phyloP scores from a whole-genome alignment of 192 early-diverging fungal species.

The Diversispora eburnea region DNA sequence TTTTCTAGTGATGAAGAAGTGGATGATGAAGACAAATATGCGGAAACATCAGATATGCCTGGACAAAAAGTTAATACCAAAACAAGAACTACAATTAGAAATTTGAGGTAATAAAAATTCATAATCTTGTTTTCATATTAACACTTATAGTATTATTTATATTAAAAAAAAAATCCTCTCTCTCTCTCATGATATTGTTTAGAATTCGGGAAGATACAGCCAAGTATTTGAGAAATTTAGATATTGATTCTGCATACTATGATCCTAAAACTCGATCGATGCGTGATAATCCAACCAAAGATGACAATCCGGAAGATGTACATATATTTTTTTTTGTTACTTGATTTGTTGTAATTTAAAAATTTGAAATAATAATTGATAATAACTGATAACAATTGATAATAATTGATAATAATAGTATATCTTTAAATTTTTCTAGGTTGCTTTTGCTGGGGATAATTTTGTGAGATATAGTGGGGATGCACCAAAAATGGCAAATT shows the following conservation, averaged over 20 bases:
- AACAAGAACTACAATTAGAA: slow-evolving; percentile 89
- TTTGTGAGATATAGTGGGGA: slow-evolving; percentile 88
- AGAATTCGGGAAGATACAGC: slow-evolving; percentile 98
- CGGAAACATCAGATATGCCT: slow-evolving; percentile 78
- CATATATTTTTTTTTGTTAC: too few relatives aligned
- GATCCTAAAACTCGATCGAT: slow-evolving; percentile 99
- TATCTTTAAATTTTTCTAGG: too few relatives aligned
- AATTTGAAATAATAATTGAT: too few relatives aligned
- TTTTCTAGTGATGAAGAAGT: slow-evolving; percentile 72
- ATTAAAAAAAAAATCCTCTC: too few relatives aligned
- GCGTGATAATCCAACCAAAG: slow-evolving; percentile 91
- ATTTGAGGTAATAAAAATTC: slow-evolving; percentile 49
- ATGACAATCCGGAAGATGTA: slow-evolving; percentile 47
- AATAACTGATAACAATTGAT: too few relatives aligned
- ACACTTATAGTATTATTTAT: too few relatives aligned
- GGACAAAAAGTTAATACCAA: slow-evolving; percentile 87
- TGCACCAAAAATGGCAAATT: slow-evolving; percentile 72
- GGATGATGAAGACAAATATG: slow-evolving; percentile 87
- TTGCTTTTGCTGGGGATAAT: slow-evolving; percentile 84
- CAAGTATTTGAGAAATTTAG: slow-evolving; percentile 96
- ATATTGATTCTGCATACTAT: slow-evolving; percentile 93
- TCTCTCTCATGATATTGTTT: too few relatives aligned
- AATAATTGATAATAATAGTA: too few relatives aligned
- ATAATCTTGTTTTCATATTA: too few relatives aligned
- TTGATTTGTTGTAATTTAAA: too few relatives aligned